Base-by-base conservation (phyloP, 2,329 filamentous ascomycete species). In the Pseudopyrenochaeta lycopersici region DNA sequence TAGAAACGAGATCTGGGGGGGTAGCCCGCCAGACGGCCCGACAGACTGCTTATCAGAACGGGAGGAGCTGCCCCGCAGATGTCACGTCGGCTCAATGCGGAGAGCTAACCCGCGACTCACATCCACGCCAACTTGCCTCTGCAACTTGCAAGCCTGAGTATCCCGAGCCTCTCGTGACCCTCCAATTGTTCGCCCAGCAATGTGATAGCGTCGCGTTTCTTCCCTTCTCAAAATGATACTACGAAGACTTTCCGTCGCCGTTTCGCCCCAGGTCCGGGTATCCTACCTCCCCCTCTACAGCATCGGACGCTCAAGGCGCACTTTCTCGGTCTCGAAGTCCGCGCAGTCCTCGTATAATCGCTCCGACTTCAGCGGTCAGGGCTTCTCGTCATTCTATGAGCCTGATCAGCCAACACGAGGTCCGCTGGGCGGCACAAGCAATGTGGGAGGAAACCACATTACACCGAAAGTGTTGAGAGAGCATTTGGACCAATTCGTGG, bases 401-500 rank as follows among this genome's bases (percentile, higher is more conserved):
- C 77, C 87, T 5, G 84, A 82, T 5, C 76, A 82, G 46, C 85
- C 85, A 2, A 89, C 86, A 14, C 77, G 81, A 21, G 88, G 88
- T 0, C 88, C 88, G n/a, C 74, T 90, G 49, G 82, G 82, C 32
- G 84, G 82, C 55, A 81, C 84, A 9, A 83, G 83, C 54, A 80
- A 80, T 30, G 82, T 85, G 56, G 85, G 85, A 52, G 81, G 81
- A 27, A 83, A 84, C 29, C 80, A 80, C 46, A 79, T 88, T 47
- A 89, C 86, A 9, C 87, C 87, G 7, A 84, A 82, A 63, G 78
- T 81, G 64, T 82, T 99, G 66, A 97, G 98, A 81, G 88, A 91
- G 70, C 90, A 95, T 68, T 87, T 98, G 29, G 95, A 99, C 73
- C 90, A 95, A 71, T 99, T 96, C 73, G 94, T 99, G 1, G 94